Conservation (phyloP, 352 stramenopile genomes). For the Globisporangium spiculum region DNA sequence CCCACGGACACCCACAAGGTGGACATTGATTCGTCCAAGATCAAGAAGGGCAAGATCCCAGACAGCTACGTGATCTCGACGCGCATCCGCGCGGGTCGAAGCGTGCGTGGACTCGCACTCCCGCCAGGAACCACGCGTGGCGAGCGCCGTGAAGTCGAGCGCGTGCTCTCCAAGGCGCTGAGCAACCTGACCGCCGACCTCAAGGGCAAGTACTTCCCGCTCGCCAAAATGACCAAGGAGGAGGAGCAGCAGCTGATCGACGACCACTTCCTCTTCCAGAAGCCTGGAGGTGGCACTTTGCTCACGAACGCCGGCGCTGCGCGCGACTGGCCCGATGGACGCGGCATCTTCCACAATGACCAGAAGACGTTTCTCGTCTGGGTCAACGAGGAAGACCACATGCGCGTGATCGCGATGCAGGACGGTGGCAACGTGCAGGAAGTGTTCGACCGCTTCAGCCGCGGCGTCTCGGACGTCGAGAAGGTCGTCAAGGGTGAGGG, state of each 20-base stretch:
- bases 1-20: slow-evolving; percentile 73
- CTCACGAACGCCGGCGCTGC: slow-evolving; percentile 83
- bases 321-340: slow-evolving; percentile 90
- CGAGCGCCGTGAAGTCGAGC: slow-evolving; percentile 83
- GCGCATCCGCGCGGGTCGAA: slow-evolving; percentile 89
- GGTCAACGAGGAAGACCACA: slow-evolving; percentile 91
- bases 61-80: slow-evolving; percentile 90
- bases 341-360: slow-evolving; percentile 93
- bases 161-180: slow-evolving; percentile 78
- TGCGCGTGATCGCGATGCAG: slow-evolving; percentile 89
- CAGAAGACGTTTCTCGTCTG: slow-evolving; percentile 89
- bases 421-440: slow-evolving; percentile 88
- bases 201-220: slow-evolving; percentile 85
- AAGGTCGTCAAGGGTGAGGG: slow-evolving; percentile 73
- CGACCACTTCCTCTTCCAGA: slow-evolving; percentile 93
- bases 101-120: slow-evolving; percentile 87
- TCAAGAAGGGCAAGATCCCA: slow-evolving; percentile 64
- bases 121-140: slow-evolving; percentile 83
- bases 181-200: slow-evolving; percentile 67
- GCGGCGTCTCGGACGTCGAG: slow-evolving; percentile 78
- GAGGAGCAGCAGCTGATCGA: slow-evolving; percentile 90
- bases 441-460: slow-evolving; percentile 88
- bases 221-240: slow-evolving; percentile 90
- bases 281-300: slow-evolving; percentile 86
- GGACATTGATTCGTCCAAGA: slow-evolving; percentile 79